phyloP scores from a whole-genome alignment of 257 asterid genomes.

The Nicotiana sylvestris region DNA sequence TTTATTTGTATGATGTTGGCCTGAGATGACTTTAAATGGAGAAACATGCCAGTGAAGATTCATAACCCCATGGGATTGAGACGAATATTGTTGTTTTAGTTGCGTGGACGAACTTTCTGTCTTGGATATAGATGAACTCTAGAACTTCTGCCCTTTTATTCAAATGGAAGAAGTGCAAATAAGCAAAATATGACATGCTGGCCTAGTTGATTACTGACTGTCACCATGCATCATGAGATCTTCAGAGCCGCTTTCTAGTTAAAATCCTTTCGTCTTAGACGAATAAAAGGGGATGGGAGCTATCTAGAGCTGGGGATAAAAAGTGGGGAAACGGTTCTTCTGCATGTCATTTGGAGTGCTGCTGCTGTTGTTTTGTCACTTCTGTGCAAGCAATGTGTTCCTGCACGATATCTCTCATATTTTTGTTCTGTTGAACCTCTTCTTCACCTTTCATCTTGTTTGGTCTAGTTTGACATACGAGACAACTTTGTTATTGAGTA shows the following conservation, averaged over 20 bases:
- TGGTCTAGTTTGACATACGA: neutral
- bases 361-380: too few relatives aligned
- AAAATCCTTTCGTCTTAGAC: too few relatives aligned
- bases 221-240: too few relatives aligned
- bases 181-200: neutral
- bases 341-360: too few relatives aligned
- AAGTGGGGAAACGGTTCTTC: too few relatives aligned
- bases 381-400: neutral
- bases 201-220: too few relatives aligned
- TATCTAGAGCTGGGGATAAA: too few relatives aligned
- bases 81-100: neutral
- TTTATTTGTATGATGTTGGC: neutral
- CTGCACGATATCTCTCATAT: neutral
- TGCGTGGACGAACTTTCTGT: neutral
- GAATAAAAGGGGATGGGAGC: too few relatives aligned
- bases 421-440: neutral
- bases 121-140: neutral
- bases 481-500: neutral
- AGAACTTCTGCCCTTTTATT: neutral
- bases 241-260: too few relatives aligned
- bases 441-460: neutral
- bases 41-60: neutral
- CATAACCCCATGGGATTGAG: neutral
- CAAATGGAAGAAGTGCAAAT: neutral
- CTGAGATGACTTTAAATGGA: neutral